These are phyloP conservation scores for Solanum okadae DNA, from an alignment of 257 asterid genomes.

Conservation along the genomic window DNA sequence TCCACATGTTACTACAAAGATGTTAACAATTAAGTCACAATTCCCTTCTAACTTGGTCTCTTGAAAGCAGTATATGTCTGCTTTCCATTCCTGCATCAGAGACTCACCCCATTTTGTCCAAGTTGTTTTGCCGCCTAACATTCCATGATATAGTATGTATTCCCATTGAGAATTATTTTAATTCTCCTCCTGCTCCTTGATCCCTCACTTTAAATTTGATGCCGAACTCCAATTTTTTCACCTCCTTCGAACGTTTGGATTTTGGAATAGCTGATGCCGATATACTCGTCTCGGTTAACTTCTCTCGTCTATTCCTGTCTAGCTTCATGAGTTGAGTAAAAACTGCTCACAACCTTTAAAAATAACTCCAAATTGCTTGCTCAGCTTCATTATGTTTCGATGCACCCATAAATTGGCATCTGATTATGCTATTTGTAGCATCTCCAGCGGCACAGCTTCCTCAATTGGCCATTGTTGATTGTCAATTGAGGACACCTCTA, in stretches of 20 bases:
- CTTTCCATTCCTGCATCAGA: not conserved
- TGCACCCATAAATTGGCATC: not conserved
- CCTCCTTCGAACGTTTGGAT: not conserved
- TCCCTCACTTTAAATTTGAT: not conserved
- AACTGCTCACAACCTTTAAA: not conserved
- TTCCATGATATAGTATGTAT: not conserved
- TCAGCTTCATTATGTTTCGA: not conserved
- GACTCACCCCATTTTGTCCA: not conserved
- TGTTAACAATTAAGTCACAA: not conserved
- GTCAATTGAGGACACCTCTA: not conserved
- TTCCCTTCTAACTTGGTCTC: not conserved
- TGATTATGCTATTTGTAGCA: not conserved
- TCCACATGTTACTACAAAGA: not conserved
- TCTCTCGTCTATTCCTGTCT: not conserved
- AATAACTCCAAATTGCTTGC: not conserved
- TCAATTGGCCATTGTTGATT: not conserved
- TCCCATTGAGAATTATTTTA: not conserved
- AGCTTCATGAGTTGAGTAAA: not conserved
- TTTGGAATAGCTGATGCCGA: not conserved
- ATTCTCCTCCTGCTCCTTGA: not conserved
- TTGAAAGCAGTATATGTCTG: not conserved
- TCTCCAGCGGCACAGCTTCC: not conserved
- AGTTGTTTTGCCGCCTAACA: not conserved
- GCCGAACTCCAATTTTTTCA: not conserved
- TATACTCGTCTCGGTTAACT: not conserved